These are phyloP conservation scores for Geranomyces michiganensis DNA, from an alignment of 192 early-diverging fungal species.

Conservation along the genomic window DNA sequence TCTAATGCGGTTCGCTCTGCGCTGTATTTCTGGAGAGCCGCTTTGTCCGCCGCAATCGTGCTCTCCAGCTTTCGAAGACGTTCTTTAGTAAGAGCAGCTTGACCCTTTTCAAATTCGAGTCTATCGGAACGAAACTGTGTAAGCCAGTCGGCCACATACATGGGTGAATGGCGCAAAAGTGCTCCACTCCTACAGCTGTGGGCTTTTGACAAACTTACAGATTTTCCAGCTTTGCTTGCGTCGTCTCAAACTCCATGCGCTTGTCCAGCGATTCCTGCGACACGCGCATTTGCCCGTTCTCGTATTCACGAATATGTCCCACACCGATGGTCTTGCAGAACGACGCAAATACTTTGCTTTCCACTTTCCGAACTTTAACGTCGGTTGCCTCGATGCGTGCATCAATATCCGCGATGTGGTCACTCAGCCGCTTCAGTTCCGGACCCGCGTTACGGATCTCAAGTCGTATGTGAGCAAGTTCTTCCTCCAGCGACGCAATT, in stretches of 20 bases:
- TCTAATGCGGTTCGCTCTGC: slow-evolving; percentile 45
- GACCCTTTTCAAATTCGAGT: slow-evolving; percentile 73
- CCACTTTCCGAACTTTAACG: slow-evolving; percentile 48
- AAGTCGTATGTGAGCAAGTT: slow-evolving; percentile 42
- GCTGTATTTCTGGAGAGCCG: slow-evolving; percentile 25
- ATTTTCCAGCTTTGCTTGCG: slow-evolving; percentile 76
- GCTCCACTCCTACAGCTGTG: too few relatives aligned
- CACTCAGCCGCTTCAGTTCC: too few relatives aligned
- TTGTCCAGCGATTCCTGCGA: slow-evolving; percentile 75
- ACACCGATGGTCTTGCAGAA: slow-evolving; percentile 82
- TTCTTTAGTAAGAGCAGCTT: slow-evolving; percentile 63
- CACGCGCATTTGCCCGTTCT: slow-evolving; percentile 69
- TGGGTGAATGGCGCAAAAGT: too few relatives aligned
- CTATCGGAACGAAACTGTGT: slow-evolving; percentile 14
- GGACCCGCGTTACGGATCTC: too few relatives aligned
- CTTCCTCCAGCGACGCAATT: slow-evolving; percentile 33
- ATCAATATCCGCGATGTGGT: slow-evolving; percentile 30
- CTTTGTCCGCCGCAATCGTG: slow-evolving; percentile 42
- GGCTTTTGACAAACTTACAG: slow-evolving; percentile 65
- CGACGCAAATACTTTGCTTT: slow-evolving; percentile 72
- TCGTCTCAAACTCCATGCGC: slow-evolving; percentile 74
- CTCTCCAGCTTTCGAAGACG: slow-evolving; percentile 61
- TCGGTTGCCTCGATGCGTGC: slow-evolving; percentile 54
- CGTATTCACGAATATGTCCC: slow-evolving; percentile 82
- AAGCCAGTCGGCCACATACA: not conserved